A percentile compares a stretch with the other conserved stretches of the same genome.
Evolutionary conservation across 176 grass and related monocot species (phyloP).

Genomic region (Lolium perenne): DNA sequence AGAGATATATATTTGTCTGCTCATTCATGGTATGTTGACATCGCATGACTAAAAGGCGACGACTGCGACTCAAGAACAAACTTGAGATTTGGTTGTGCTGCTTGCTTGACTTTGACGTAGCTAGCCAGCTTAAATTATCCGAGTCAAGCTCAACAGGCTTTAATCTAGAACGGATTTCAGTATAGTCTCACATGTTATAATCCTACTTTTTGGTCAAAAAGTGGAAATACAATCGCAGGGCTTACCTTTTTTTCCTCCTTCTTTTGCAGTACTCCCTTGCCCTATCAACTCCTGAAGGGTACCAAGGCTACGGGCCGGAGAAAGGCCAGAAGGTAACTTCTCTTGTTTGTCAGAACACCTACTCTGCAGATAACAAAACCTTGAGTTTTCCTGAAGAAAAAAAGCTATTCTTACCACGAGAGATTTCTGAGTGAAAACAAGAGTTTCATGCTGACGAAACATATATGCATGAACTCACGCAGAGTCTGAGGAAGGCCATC

Average conservation of each 20-base stretch:
- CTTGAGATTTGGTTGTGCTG: neutral
- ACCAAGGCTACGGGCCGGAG: constrained; percentile 87
- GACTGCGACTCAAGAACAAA: neutral
- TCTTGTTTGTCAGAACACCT: neutral
- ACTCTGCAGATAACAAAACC: neutral
- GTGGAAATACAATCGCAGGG: neutral
- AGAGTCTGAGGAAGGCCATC: constrained; percentile 78
- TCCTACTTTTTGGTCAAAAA: neutral
- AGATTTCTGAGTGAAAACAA: neutral
- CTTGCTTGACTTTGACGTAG: constrained; percentile 16
- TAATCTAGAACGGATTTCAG: neutral
- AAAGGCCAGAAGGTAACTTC: constrained; percentile 75
- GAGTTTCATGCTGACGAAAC: neutral
- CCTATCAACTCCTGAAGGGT: constrained; percentile 88
- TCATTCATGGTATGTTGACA: neutral
- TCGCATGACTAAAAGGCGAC: neutral
- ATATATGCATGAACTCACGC: neutral
- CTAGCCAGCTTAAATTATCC: neutral
- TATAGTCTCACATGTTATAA: neutral
- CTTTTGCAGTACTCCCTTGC: constrained; percentile 71
- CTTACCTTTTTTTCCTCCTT: neutral
- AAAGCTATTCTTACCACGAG: neutral
- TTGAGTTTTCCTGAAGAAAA: neutral
- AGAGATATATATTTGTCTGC: too few species aligned
- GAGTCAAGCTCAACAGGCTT: neutral